A percentile compares a stretch with the other conserved stretches of the same genome.
Conservation (phyloP, 1,139 yeast genomes). For the Yamadazyma mexicana region DNA sequence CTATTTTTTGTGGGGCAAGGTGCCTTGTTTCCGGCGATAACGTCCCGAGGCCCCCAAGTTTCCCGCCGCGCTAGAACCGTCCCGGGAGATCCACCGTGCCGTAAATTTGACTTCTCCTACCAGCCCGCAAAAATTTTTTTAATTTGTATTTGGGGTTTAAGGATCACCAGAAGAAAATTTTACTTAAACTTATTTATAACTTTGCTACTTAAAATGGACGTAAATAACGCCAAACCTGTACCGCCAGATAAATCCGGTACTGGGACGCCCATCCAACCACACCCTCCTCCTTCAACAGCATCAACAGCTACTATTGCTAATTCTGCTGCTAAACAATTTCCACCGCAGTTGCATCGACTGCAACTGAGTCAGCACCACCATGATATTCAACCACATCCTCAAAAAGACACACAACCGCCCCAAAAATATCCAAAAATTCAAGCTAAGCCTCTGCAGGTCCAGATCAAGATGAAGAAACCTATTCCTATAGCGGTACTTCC, state of each 20-base stretch:
- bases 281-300: neutral
- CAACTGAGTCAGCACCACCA: neutral
- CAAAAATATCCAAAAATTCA: constrained; percentile 39
- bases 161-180: constrained; percentile 3
- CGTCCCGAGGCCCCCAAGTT: neutral
- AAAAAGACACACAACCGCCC: constrained; percentile 5
- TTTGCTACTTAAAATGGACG: neutral
- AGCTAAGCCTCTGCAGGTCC: constrained; percentile 30
- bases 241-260: neutral
- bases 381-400: neutral
- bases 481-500: constrained; percentile 28
- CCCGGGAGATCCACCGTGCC: neutral
- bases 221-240: neutral
- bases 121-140: constrained; percentile 3
- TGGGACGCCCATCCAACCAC: neutral
- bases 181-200: constrained; percentile 1
- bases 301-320: neutral
- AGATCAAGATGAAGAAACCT: constrained; percentile 17
- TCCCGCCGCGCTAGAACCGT: neutral
- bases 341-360: neutral
- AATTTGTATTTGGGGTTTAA: constrained; percentile 3
- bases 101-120: neutral
- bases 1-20: too few species aligned
- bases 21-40: too few species aligned
- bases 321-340: neutral